A percentile compares a stretch with the other conserved stretches of the same genome.
These are phyloP conservation scores for Pichia sp. DNA, from an alignment of 1,139 yeast species.

Conservation along the genomic window DNA sequence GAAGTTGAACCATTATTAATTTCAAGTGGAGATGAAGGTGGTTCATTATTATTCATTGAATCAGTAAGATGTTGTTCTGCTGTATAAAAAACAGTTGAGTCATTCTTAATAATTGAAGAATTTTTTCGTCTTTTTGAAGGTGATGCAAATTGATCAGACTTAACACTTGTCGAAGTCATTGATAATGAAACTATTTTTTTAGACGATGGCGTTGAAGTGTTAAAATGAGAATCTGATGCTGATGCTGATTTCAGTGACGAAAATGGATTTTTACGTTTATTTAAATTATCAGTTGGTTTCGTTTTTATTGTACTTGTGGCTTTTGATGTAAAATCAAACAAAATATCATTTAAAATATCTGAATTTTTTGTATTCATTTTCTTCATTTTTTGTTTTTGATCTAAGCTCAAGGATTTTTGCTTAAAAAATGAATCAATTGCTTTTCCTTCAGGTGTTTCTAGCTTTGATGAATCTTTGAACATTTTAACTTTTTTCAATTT, in stretches of 20 bases:
- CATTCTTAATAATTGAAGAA: constrained; percentile 14
- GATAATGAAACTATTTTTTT: constrained; percentile 15
- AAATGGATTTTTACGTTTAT: constrained; percentile 24
- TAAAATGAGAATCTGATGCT: not conserved
- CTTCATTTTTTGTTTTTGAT: constrained; percentile 22
- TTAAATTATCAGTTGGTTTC: constrained; percentile 18
- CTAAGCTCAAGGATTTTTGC: constrained; percentile 18
- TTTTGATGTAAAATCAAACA: constrained; percentile 37
- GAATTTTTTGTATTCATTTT: constrained; percentile 26
- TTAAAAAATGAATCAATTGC: constrained; percentile 52
- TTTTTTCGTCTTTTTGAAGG: constrained; percentile 18
- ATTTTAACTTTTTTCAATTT: constrained; percentile 35
- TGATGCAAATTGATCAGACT: constrained; percentile 14
- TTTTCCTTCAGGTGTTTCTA: constrained; percentile 42
- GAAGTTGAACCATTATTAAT: not conserved
- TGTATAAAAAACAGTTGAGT: constrained; percentile 16
- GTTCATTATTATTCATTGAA: constrained; percentile 9
- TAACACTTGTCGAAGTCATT: constrained; percentile 5
- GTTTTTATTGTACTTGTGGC: constrained; percentile 16
- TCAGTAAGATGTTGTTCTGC: constrained; percentile 21
- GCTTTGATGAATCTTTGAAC: constrained; percentile 32
- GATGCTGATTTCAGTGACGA: constrained; percentile 20
- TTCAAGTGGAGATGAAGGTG: constrained; percentile 28
- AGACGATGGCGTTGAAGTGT: constrained; percentile 10
- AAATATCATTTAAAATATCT: constrained; percentile 39